A percentile compares a stretch with the other conserved stretches of the same genome.
phyloP scores from a whole-genome alignment of 2,329 filamentous ascomycete genomes.

The Ascochyta viciae-villosae region DNA sequence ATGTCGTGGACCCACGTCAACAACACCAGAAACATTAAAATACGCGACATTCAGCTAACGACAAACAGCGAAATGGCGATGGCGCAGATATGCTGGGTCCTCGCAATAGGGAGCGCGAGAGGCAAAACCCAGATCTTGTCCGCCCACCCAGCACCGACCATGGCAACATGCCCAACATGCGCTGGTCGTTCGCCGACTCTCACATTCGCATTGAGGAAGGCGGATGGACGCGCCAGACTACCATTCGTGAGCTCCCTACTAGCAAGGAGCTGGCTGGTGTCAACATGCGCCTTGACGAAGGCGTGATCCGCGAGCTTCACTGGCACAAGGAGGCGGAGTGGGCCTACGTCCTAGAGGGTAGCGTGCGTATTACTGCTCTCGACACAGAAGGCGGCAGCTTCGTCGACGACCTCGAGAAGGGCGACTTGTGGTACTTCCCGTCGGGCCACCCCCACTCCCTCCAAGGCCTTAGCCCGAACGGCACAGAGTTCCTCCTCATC shows the following conservation, averaged over 20 bases:
- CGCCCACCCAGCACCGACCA: conserved; percentile 77
- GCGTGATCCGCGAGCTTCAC: conserved; percentile 78
- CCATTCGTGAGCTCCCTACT: conserved; percentile 67
- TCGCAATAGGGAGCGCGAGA: conserved; percentile 70
- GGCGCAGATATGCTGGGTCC: conserved; percentile 74
- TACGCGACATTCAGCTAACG: conserved; percentile 17
- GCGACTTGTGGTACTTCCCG: conserved; percentile 84
- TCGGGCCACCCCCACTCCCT: conserved; percentile 79
- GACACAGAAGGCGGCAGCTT: conserved; percentile 79
- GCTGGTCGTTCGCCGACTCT: conserved; percentile 64
- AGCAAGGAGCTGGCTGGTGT: conserved; percentile 77
- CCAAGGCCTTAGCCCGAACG: conserved; percentile 72
- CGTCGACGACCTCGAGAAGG: conserved; percentile 76
- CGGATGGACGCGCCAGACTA: conserved; percentile 79
- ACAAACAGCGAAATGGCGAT: conserved; percentile 54
- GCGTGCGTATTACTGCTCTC: conserved; percentile 74
- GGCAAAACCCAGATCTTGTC: conserved; percentile 74
- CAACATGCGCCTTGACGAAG: conserved; percentile 77
- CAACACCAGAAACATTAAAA: background rate
- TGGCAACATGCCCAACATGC: conserved; percentile 73
- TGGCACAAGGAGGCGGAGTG: conserved; percentile 85
- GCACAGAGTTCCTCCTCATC: conserved; percentile 69
- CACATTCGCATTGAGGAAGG: conserved; percentile 67
- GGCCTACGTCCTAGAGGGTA: conserved; percentile 76
- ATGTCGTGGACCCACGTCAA: background rate